These are phyloP conservation scores for Ochromonas danica DNA, from an alignment of 108 stramenopile genomes.

Conservation along the genomic window DNA sequence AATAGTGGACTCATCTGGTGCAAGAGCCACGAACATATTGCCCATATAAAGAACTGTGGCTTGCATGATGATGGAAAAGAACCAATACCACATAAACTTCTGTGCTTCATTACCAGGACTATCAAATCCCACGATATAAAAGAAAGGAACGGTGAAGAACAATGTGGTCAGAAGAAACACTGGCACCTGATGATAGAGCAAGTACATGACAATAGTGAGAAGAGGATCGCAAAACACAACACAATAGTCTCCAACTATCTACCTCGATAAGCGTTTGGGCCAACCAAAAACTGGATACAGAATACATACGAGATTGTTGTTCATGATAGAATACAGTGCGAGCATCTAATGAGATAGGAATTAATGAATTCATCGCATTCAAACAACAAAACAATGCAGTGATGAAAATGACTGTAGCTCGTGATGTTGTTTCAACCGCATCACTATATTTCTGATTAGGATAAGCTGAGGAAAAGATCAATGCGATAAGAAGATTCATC, in stretches of 20 bases:
- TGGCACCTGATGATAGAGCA: too few species aligned
- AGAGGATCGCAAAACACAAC: too few species aligned
- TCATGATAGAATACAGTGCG: conserved; percentile 56
- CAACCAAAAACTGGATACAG: not conserved
- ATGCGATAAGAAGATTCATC: conserved; percentile 14
- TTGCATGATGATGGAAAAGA: not conserved
- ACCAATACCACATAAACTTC: conserved; percentile 49
- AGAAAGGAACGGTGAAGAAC: too few species aligned
- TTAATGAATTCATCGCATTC: conserved; percentile 40
- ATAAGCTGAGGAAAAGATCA: too few species aligned
- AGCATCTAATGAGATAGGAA: conserved; percentile 43
- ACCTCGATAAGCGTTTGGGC: not conserved
- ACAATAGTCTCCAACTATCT: too few species aligned
- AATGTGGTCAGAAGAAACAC: too few species aligned
- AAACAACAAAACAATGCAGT: conserved; percentile 47
- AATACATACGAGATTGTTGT: conserved; percentile 42
- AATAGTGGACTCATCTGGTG: not conserved
- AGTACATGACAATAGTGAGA: too few species aligned
- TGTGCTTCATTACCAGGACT: too few species aligned
- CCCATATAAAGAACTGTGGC: not conserved
- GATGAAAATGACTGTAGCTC: too few species aligned
- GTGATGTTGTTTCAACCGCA: too few species aligned
- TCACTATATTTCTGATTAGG: too few species aligned
- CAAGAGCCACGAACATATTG: not conserved
- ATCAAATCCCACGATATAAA: too few species aligned